phyloP scores from a whole-genome alignment of 805 yeast genomes.

The Myxozyma neotropica region DNA sequence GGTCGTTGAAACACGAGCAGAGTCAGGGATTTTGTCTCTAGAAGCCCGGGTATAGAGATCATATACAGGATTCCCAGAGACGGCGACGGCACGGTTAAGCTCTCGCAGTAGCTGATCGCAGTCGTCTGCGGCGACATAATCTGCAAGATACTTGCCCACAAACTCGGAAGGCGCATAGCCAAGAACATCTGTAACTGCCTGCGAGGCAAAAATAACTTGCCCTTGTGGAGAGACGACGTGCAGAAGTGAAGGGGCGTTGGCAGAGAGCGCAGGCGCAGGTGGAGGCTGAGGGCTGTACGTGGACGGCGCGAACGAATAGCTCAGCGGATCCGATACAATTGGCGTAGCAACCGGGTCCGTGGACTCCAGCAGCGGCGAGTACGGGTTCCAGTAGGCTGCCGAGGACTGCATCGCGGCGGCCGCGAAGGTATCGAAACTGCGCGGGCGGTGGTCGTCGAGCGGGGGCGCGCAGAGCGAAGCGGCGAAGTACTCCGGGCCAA shows the following conservation, averaged over 20 bases:
- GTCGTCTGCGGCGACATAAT: conserved; percentile 26
- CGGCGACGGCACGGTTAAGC: conserved; percentile 24
- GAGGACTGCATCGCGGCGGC: conserved; percentile 1
- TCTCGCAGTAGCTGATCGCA: conserved; percentile 19
- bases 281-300: conserved; percentile 9
- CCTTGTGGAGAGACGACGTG: conserved; percentile 10
- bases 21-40: not conserved
- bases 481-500: conserved; percentile 12
- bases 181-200: conserved; percentile 23
- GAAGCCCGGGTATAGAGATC: not conserved
- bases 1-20: conserved; percentile 11
- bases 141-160: conserved; percentile 18
- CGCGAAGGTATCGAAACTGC: not conserved
- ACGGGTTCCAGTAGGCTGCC: not conserved
- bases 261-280: not conserved
- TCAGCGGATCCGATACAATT: too few relatives aligned
- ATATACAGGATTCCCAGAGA: not conserved
- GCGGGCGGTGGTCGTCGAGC: conserved; percentile 16
- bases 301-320: too few relatives aligned
- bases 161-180: conserved; percentile 28
- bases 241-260: conserved; percentile 2
- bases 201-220: conserved; percentile 25
- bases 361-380: not conserved
- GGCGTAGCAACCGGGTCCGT: too few relatives aligned
- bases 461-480: conserved; percentile 13